phyloP scores from a whole-genome alignment of 2,329 filamentous ascomycete genomes.

The Penicillium concentricum region DNA sequence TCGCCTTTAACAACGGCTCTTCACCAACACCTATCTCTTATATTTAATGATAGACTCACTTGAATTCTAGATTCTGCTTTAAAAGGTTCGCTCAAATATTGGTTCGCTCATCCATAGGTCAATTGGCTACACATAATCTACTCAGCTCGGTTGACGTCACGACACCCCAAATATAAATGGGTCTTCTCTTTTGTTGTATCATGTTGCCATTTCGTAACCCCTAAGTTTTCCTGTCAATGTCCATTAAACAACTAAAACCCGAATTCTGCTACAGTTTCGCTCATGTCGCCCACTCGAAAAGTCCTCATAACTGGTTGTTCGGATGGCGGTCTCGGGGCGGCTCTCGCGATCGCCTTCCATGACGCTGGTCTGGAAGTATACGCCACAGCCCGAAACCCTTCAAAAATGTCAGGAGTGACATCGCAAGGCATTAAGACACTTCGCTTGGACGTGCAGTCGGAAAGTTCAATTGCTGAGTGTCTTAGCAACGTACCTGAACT shows the following conservation, averaged over 20 bases:
- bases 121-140: no score
- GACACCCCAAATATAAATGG: no score
- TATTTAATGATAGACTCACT: no score
- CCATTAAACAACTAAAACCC: background rate
- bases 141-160: no score
- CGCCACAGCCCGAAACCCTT: constrained; percentile 41
- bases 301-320: constrained; percentile 31
- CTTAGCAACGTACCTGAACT: constrained; percentile 23
- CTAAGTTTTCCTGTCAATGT: background rate
- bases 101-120: no score
- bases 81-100: no score
- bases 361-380: constrained; percentile 41
- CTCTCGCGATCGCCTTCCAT: constrained; percentile 41
- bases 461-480: constrained; percentile 8
- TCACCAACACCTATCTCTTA: no score
- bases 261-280: background rate
- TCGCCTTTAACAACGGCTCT: no score
- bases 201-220: background rate
- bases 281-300: background rate
- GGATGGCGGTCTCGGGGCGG: constrained; percentile 42
- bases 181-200: no score
- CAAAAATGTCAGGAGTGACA: constrained; percentile 26
- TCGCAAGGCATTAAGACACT: constrained; percentile 1
- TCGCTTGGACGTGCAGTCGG: background rate
- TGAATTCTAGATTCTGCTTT: no score